These are phyloP conservation scores for Naganishia cerealis DNA, from an alignment of 1,284 basidiomycete genomes.

Conservation along the genomic window DNA sequence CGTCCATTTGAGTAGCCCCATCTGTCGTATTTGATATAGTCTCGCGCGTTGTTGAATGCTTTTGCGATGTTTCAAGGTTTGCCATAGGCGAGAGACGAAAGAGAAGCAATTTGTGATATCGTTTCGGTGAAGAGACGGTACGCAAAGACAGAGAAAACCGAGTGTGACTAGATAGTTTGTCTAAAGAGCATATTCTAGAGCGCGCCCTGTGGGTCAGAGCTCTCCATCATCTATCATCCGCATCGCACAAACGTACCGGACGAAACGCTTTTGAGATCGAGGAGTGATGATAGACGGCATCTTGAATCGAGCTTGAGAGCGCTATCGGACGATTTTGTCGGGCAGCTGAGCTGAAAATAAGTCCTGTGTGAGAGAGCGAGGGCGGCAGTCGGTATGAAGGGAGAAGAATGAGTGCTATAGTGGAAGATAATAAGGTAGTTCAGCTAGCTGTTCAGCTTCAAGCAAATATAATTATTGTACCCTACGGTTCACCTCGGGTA, in stretches of 20 bases:
- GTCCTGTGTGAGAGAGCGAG: background rate
- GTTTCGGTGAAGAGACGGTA: constrained; percentile 59
- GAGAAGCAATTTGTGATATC: constrained; percentile 70
- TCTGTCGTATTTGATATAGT: constrained; percentile 21
- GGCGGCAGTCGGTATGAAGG: too few relatives aligned
- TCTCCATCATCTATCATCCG: background rate
- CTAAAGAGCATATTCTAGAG: constrained; percentile 59
- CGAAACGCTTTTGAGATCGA: constrained; percentile 16
- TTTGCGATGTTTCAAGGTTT: constrained; percentile 32
- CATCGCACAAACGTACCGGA: constrained; percentile 8
- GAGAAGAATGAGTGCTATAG: too few relatives aligned
- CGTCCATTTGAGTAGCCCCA: constrained; percentile 22
- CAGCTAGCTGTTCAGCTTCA: too few relatives aligned
- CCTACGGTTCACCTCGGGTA: too few relatives aligned
- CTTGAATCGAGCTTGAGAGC: background rate
- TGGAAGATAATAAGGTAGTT: too few relatives aligned
- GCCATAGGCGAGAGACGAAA: constrained; percentile 63
- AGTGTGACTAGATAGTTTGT: constrained; percentile 63
- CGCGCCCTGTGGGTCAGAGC: background rate
- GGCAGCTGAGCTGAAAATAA: background rate
- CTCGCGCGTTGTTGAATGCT: constrained; percentile 21
- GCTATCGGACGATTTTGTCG: background rate
- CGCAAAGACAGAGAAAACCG: constrained; percentile 69
- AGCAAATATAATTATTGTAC: too few relatives aligned
- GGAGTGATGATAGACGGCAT: constrained; percentile 17